Percentiles rank a stretch among this genome's conserved stretches.
Conservation (phyloP, 805 yeast genomes). For the Hanseniaspora clermontiae region DNA sequence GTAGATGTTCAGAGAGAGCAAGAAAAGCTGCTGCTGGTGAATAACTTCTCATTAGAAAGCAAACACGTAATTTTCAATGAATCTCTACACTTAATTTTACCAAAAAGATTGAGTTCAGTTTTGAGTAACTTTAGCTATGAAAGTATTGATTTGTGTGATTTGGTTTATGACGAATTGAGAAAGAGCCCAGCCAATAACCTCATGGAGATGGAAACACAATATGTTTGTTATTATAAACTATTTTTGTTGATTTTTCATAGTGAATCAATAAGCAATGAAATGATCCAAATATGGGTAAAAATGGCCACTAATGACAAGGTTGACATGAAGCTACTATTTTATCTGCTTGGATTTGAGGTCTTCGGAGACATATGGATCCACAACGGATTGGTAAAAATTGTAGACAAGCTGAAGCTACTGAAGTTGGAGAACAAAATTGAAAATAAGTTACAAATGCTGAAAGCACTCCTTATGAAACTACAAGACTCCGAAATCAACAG, state of each 20-base stretch:
- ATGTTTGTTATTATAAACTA: slow-evolving; percentile 18
- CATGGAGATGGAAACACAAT: slow-evolving; percentile 18
- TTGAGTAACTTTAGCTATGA: slow-evolving; percentile 19
- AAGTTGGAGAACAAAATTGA: slow-evolving; percentile 22
- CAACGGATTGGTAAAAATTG: slow-evolving; percentile 21
- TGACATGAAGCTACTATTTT: slow-evolving; percentile 23
- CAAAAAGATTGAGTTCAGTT: slow-evolving; percentile 19
- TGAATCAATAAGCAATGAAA: slow-evolving; percentile 17
- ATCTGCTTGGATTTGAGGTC: slow-evolving; percentile 20
- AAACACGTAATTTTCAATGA: slow-evolving; percentile 16
- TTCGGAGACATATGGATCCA: slow-evolving; percentile 25
- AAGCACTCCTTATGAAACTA: slow-evolving; percentile 5
- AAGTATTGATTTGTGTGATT: slow-evolving; percentile 18
- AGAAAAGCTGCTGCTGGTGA: slow-evolving; percentile 20
- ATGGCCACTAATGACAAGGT: slow-evolving; percentile 9
- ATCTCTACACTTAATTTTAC: slow-evolving; percentile 18
- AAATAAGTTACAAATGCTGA: slow-evolving; percentile 13
- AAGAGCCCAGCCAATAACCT: slow-evolving; percentile 12
- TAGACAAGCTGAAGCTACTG: slow-evolving; percentile 20
- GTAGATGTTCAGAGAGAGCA: slow-evolving; percentile 19
- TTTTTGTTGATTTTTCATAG: slow-evolving; percentile 22
- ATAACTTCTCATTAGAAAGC: slow-evolving; percentile 17
- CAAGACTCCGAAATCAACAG: background rate
- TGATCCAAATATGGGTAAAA: slow-evolving; percentile 15
- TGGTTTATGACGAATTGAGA: slow-evolving; percentile 13